Evolutionary conservation across 805 yeast species (phyloP).

Genomic region (Metschnikowia hibisci): DNA sequence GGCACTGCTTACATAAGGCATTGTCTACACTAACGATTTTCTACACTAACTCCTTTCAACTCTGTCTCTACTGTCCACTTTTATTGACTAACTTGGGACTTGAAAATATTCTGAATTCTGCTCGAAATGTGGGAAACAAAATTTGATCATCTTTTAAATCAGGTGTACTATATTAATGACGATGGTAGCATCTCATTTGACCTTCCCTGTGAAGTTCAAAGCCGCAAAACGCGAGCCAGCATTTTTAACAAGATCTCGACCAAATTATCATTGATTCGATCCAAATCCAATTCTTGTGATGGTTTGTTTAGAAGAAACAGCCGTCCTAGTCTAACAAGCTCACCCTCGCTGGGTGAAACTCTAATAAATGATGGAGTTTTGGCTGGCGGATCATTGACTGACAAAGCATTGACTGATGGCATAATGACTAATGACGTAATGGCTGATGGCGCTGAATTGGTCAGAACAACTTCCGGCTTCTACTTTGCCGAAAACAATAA

Average conservation of each 20-base stretch:
- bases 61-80: background rate
- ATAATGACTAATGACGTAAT: no score
- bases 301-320: background rate
- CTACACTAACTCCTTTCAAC: background rate
- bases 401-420: no score
- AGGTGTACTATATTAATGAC: conserved; percentile 14
- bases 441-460: background rate
- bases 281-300: conserved; percentile 7
- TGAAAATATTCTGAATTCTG: no score
- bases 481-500: background rate
- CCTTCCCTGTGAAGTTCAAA: conserved; percentile 19
- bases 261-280: conserved; percentile 10
- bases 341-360: background rate
- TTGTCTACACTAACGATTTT: no score
- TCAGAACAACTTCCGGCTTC: background rate
- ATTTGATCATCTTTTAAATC: conserved; percentile 16
- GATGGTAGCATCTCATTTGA: conserved; percentile 18
- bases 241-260: conserved; percentile 12
- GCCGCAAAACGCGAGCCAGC: conserved; percentile 3
- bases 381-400: no score
- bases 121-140: conserved; percentile 16
- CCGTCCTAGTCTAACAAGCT: background rate
- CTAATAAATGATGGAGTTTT: background rate
- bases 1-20: background rate
- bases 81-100: no score